These are phyloP conservation scores for Eleusine coracana DNA, from an alignment of 176 grass and related monocot genomes.

Conservation along the genomic window DNA sequence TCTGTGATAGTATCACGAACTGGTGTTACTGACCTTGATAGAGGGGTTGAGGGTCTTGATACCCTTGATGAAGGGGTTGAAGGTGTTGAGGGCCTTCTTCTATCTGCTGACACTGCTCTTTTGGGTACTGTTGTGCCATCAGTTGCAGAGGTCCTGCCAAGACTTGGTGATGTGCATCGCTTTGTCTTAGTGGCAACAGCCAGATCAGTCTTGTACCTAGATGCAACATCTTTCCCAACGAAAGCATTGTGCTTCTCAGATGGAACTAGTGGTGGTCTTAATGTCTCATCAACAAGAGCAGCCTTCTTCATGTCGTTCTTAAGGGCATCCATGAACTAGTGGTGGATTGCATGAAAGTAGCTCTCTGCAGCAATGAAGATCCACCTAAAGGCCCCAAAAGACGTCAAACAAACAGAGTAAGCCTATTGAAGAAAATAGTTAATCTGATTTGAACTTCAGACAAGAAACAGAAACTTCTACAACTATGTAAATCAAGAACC, in stretches of 20 bases:
- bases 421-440: neutral
- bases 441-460: conserved; percentile 33
- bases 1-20: conserved; percentile 54
- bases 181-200: conserved; percentile 44
- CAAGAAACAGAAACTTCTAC: conserved; percentile 9
- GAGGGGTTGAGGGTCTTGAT: conserved; percentile 52
- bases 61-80: conserved; percentile 57
- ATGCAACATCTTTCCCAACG: conserved; percentile 59
- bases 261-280: conserved; percentile 63
- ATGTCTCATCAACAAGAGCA: conserved; percentile 47
- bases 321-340: conserved; percentile 53
- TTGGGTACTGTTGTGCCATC: conserved; percentile 48
- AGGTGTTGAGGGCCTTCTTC: conserved; percentile 69
- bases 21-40: conserved; percentile 61
- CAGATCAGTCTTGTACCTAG: conserved; percentile 70
- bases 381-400: conserved; percentile 22
- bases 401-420: conserved; percentile 22
- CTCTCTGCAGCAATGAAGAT: conserved; percentile 15
- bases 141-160: conserved; percentile 18
- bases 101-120: conserved; percentile 75
- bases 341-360: conserved; percentile 33
- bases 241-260: conserved; percentile 86
- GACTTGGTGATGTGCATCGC: conserved; percentile 64
- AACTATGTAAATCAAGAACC: neutral
- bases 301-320: conserved; percentile 44